Base-by-base conservation (phyloP, 176 grass and related monocot species). In the Oryza australiensis region DNA sequence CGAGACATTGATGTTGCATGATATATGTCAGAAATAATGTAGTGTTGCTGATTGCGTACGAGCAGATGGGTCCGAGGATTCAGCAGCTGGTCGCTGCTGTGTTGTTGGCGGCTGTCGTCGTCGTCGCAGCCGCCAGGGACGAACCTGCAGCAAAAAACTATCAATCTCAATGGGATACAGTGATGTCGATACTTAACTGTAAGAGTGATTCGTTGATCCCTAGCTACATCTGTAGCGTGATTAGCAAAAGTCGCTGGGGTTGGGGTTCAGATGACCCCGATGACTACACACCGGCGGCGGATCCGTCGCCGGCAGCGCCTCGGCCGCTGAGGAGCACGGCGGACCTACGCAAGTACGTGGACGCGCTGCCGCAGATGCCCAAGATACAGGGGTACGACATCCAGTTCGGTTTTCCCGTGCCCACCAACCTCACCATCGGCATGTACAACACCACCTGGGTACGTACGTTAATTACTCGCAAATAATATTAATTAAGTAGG, bases 371-470 rank as follows among this genome's bases (percentile, higher is more conserved):
- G n/a, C 86, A 85, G 72, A 91, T 91, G 89, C 20, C 86, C 71
- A 91, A 20, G 62, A 82, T 91, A 16, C 62, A 12, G 13, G 89
- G 89, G 42, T 91, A 82, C 37, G 33, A 1, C 38, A 68, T 74
- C 43, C 26, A 53, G 13, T 27, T 66, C 3, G 77, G 65, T 37
- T 62, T 63, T 7, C 55, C 79, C 3, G 78, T 82, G 22, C 57
- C 90, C 28, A 78, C 66, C 71, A 88, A 84, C 48, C 90, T 88
- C 51, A 88, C 90, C 80, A 88, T 92, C 4, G 90, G 90, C 77
- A 92, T 92, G 86, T 92, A 82, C 40, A 26, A 88, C 1, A 92
- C 43, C 34, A 88, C 51, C 3, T 86, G 86, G 90, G 90, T 92
- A 83, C 27, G 41, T 62, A 18, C 0, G 32, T 32, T 32, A n/a